Base-by-base conservation (phyloP, 1,284 basidiomycete genomes). In the Apiotrichum gracile region DNA sequence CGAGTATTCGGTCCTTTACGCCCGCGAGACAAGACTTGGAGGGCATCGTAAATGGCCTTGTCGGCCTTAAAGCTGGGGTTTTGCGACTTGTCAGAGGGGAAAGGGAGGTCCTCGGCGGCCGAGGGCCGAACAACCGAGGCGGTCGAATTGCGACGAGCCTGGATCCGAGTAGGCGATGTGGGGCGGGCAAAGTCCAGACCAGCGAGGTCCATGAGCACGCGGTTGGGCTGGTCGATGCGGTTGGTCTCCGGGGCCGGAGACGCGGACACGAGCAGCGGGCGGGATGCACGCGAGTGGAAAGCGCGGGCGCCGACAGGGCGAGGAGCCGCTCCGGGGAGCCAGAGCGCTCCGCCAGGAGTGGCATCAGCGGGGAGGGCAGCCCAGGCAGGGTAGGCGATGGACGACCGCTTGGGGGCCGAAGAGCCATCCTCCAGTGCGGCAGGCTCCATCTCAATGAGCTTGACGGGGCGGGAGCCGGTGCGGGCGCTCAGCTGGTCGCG, bases 141-240 rank as follows among this genome's bases (percentile, higher is more conserved):
- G 1, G 63, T 68, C 35, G 62, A 65, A 51, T 68, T 67, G 34
- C 65, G 58, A 44, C 68, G 55, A 13, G 59, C 47, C 47, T 62
- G 54, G 14, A 59, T 55, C 5, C 58, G 40, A n/a, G 44, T 39
- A 13, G 35, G 51, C 13, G 34, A 38, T 16, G 16, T 26, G 4
- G 58, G 54, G 12, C 59, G 57, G 26, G 60, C 49, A n/a, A 57
- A 29, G 58, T 73, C 69, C 26, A 60, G 52, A 1, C 70, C 70
- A 1, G 70, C 70, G 7, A 73, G 64, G 60, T 73, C 69, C 69
- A 69, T 69, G 37, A 68, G 52, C 1, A 71, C 64, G 27, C 62
- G 60, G 49, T 68, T 68, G 35, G 64, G 61, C 42, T 66, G 63
- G 17, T 53, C 59, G 24, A 69, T 29, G 29, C 60, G 50, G 29